Evolutionary conservation across 2,329 filamentous ascomycete species (phyloP), one percentile per base, ranked within the genome.

Genomic region (Aspergillus uvarum): DNA sequence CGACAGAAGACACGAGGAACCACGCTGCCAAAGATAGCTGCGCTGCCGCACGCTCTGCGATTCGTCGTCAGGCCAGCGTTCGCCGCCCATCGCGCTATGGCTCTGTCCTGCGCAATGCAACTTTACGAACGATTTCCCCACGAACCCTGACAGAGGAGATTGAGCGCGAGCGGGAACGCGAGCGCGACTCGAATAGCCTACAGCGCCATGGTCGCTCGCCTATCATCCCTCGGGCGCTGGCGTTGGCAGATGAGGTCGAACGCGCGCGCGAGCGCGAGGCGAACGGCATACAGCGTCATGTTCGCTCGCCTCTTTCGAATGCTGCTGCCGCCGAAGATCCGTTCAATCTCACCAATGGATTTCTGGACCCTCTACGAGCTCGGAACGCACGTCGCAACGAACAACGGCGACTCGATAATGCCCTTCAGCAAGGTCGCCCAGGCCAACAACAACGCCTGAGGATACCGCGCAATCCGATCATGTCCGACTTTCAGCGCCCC

Each of bases 41-140:
- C 59, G 83, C 83, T 51, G 71, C 78, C 58, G 75, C 80, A 58
- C 83, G 85, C 69, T 87, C 84, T 44, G 74, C 83, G 47, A 87
- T 88, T 68, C 82, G 85, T 61, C 82, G 85, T 60, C 79, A 81
- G 63, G 67, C 74, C 60, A 70, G 73, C 50, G 71, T 78, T 62
- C 71, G 72, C 47, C 72, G 72, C 47, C 64, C 67, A 21, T 68
- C 68, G 51, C 72, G 69, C 58, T 65, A 69, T 56, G 59, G 65
- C 47, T 69, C 70, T 38, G 66, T 69, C 38, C 62, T 68, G 62
- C 72, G 71, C 57, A 67, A 71, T 47, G 63, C 65, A 32, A 67
- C 70, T 32, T 60, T 70, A 42, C 65, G 72, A 38, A 69, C 70
- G 24, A 68, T 70, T 16, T 70, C 74, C 38, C 70, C 73, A 24